Base-by-base conservation (phyloP, 2,329 filamentous ascomycete genomes). In the Trichothecium sympodiale region DNA sequence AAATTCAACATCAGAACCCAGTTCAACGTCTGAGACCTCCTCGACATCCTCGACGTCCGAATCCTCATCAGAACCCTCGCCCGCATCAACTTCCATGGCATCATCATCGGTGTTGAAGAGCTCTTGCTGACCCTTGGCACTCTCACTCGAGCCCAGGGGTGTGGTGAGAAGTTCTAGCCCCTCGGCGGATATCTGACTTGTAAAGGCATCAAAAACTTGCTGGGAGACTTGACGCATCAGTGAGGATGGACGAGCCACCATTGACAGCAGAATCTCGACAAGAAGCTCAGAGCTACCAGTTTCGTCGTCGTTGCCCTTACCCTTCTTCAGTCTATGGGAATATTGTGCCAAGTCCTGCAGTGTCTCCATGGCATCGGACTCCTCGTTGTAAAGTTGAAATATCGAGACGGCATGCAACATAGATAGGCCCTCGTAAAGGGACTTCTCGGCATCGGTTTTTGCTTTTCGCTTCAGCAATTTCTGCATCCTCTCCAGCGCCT, bases 371-470 rank as follows among this genome's bases (percentile, higher is more conserved):
- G 87, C 84, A 51, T 96, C 91, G 0, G 82, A 69, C 40, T 94
- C 87, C 17, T 86, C 84, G 49, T 89, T 88, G 61, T 94, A 94
- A 8, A 94, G 70, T 55, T 95, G 86, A 37, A 96, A 68, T 12
- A 95, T 74, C 0, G 86, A 82, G 35, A 95, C 71, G 1, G 85
- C 80, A 53, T 94, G 86, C 2, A 96, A 70, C 26, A 95, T 68
- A 15, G 81, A 80, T 39, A 95, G 71, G 0, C 83, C 83, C 41
- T 77, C 76, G 13, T 64, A 64, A 41, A 56, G 58, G 15, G 46
- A 50, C 38, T 54, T 65, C 49, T 52, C 62, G 44, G 59, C 44
- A 16, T 53, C 46, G 35, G 52, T 41, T 44, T 53, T 46, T 2
- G 50, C 36, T 36, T 59, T 57, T 18, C 52, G 51, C 40, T 70